Conservation (phyloP, 2,329 filamentous ascomycete species). For the Penicillium capsulatum region DNA sequence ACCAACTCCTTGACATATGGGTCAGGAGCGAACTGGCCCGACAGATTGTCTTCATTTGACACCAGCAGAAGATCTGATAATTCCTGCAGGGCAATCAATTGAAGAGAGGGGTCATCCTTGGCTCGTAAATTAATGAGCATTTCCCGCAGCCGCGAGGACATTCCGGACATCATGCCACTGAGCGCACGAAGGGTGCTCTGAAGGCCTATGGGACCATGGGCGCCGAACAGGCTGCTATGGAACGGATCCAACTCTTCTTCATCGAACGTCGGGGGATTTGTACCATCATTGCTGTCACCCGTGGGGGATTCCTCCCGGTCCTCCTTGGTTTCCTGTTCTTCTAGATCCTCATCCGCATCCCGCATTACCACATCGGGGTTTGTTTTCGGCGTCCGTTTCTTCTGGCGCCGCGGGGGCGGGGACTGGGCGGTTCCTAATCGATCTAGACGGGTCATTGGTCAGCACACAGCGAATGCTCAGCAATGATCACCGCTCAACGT, state of each 20-base stretch:
- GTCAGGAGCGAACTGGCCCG: slow-evolving; percentile 91
- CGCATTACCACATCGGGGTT: slow-evolving; percentile 69
- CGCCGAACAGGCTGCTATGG: slow-evolving; percentile 59
- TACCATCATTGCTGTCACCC: slow-evolving; percentile 65
- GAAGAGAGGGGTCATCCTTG: slow-evolving; percentile 79
- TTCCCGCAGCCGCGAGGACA: slow-evolving; percentile 73
- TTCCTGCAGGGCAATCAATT: slow-evolving; percentile 88
- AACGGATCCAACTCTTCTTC: slow-evolving; percentile 61
- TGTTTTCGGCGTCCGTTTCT: slow-evolving; percentile 50
- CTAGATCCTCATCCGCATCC: slow-evolving; percentile 57
- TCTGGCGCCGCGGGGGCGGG: slow-evolving; percentile 46
- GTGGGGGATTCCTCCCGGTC: slow-evolving; percentile 55
- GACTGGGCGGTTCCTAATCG: slow-evolving; percentile 33
- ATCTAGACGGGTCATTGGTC: slow-evolving; percentile 23
- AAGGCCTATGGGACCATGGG: slow-evolving; percentile 61
- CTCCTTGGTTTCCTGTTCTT: slow-evolving; percentile 37
- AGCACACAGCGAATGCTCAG: neutral
- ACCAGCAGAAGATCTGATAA: slow-evolving; percentile 89
- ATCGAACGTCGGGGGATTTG: slow-evolving; percentile 49
- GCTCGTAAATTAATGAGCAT: slow-evolving; percentile 71
- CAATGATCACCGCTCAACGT: slow-evolving; percentile 44
- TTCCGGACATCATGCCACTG: slow-evolving; percentile 86
- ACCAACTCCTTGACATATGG: slow-evolving; percentile 94
- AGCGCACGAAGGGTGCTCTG: slow-evolving; percentile 80
- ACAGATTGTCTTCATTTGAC: slow-evolving; percentile 93